Evolutionary conservation across 2,329 filamentous ascomycete genomes (phyloP), one percentile per base, ranked within the genome.

Genomic region (Phaeosphaeria sp.): DNA sequence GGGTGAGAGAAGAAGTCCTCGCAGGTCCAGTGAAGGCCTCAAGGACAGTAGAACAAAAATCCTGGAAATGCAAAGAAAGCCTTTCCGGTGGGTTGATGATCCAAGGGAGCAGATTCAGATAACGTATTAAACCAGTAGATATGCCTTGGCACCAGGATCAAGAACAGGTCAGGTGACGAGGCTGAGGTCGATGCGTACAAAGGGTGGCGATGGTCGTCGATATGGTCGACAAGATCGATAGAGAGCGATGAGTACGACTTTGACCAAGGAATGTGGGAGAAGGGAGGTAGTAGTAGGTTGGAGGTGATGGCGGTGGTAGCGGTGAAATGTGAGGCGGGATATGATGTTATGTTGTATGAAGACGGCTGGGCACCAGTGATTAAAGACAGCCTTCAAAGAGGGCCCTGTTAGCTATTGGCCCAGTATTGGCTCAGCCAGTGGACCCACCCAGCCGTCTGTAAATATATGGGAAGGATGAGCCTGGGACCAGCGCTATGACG

Each of bases 11-110:
- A 56, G 46, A 61, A 61, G 73, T 78, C 75, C 76, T 77, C 66
- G 72, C 64, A 68, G 74, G 72, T 78, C 75, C 74, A 78, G 58
- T 73, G 53, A 77, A 78, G 76, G 75, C 71, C 74, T 77, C 75
- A 74, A 74, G 74, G 73, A 75, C 69, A 36, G 52, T 27, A 61
- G 60, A 59, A 69, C 56, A 67, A 56, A 48, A 52, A 57, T 71
- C 65, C 68, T 60, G 62, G 56, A 49, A 56, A 45, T 42, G 55
- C 47, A 56, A 56, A 36, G n/a, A 40, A 27, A 49, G 49, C 49
- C 54, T 58, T 53, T 58, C 55, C 55, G 51, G 51, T 40, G 49
- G 50, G 42, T 48, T 17, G 21, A 25, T 9, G 11, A 8, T 50
- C 36, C 18, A 21, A 50, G 7, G 30, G 24, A 33, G 7, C 11